These are phyloP conservation scores for Effrenium voratum DNA, from an alignment of 73 alveolate species.

Conservation along the genomic window DNA sequence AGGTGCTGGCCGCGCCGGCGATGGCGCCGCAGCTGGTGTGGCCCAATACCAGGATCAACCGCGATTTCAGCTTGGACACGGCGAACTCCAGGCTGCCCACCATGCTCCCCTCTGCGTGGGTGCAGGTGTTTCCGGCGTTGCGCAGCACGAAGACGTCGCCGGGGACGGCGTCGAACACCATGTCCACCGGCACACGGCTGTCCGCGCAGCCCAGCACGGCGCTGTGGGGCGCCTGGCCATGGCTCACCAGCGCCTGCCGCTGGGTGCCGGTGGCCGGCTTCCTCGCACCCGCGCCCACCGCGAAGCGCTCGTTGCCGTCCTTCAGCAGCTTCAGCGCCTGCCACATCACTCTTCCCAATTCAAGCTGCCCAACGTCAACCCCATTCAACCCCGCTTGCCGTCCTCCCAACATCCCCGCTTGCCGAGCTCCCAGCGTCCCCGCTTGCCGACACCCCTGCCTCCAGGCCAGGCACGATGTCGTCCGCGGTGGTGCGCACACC, in stretches of 20 bases:
- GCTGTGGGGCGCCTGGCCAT: conserved; percentile 49
- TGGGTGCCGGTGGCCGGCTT: background rate
- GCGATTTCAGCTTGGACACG: background rate
- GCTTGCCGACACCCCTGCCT: no score
- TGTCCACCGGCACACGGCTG: conserved; percentile 40
- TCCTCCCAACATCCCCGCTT: no score
- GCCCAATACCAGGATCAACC: conserved; percentile 40
- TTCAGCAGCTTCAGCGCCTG: background rate
- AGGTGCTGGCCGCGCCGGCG: conserved; percentile 17
- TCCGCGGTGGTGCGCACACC: conserved; percentile 32
- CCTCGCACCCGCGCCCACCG: conserved; percentile 30
- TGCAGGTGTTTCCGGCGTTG: conserved; percentile 84
- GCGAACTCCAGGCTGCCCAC: conserved; percentile 71
- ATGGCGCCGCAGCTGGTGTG: conserved; percentile 42
- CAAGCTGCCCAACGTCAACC: no score
- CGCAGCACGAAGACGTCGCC: conserved; percentile 82
- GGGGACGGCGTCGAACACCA: conserved; percentile 45
- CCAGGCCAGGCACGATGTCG: background rate
- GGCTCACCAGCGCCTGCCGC: conserved; percentile 30
- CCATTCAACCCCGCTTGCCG: no score
- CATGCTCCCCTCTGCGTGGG: conserved; percentile 62
- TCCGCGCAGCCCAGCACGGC: conserved; percentile 51
- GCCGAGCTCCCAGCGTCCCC: no score
- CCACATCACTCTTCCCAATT: no score
- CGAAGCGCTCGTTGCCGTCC: conserved; percentile 47